These are phyloP conservation scores for Hypoxylon sp. DNA, from an alignment of 2,329 filamentous ascomycete species.

Conservation along the genomic window DNA sequence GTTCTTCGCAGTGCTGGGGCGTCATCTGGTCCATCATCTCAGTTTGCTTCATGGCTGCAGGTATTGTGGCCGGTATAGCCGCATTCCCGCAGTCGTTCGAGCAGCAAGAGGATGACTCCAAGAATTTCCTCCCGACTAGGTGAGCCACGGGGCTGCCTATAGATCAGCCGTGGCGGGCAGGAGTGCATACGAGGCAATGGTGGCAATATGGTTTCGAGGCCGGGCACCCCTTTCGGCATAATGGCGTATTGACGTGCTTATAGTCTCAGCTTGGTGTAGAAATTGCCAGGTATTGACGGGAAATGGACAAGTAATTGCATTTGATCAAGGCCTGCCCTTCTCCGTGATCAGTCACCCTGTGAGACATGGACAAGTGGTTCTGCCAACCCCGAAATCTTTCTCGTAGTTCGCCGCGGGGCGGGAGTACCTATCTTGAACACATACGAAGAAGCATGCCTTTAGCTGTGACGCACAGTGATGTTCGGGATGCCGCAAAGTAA, in stretches of 20 bases:
- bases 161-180: neutral
- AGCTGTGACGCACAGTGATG: too few species aligned
- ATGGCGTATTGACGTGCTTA: constrained; percentile 11
- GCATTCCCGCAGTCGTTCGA: constrained; percentile 75
- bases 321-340: neutral
- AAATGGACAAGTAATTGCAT: neutral
- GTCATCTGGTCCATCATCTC: constrained; percentile 80
- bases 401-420: too few species aligned
- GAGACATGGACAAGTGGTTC: neutral
- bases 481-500: too few species aligned
- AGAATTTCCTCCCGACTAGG: constrained; percentile 35
- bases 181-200: neutral
- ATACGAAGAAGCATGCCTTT: too few species aligned
- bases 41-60: constrained; percentile 73
- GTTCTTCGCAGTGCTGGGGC: constrained; percentile 83
- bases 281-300: constrained; percentile 11
- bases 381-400: neutral
- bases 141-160: neutral
- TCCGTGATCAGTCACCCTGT: neutral
- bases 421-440: too few species aligned
- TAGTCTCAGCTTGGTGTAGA: constrained; percentile 17
- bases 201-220: neutral
- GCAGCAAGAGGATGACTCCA: constrained; percentile 40
- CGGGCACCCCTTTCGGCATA: neutral
- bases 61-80: constrained; percentile 78